phyloP scores from a whole-genome alignment of 2,329 filamentous ascomycete genomes.

The Mollisiaceae sp. region DNA sequence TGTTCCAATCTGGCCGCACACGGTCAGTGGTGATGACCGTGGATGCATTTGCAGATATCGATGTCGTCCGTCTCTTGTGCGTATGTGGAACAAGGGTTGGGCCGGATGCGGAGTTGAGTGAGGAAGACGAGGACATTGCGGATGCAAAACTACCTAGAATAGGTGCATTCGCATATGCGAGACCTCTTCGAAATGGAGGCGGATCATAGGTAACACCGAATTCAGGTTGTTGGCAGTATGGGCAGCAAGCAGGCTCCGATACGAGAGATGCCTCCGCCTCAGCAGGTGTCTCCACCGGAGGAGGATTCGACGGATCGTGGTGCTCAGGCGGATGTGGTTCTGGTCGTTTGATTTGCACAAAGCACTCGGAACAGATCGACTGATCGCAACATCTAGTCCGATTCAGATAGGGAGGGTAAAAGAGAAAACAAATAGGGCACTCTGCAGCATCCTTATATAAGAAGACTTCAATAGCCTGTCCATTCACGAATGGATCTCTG shows the following conservation, averaged over 20 bases:
- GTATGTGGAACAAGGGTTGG: constrained; percentile 32
- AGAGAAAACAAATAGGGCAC: constrained; percentile 96
- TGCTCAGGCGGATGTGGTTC: constrained; percentile 88
- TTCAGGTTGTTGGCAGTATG: constrained; percentile 93
- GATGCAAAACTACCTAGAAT: constrained; percentile 61
- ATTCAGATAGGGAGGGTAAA: constrained; percentile 94
- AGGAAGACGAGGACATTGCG: constrained; percentile 87
- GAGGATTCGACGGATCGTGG: constrained; percentile 36
- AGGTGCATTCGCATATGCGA: constrained; percentile 67
- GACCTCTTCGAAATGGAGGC: constrained; percentile 84
- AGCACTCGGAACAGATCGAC: constrained; percentile 96
- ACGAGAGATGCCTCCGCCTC: constrained; percentile 69
- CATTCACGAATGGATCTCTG: constrained; percentile 86
- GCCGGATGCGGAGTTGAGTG: constrained; percentile 64
- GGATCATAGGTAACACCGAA: constrained; percentile 96
- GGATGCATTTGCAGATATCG: constrained; percentile 81
- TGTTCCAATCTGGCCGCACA: constrained; percentile 92
- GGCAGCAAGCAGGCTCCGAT: constrained; percentile 89
- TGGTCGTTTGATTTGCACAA: constrained; percentile 95
- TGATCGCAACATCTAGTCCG: constrained; percentile 95
- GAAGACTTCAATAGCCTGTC: constrained; percentile 90
- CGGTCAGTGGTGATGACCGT: constrained; percentile 91
- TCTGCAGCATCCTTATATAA: constrained; percentile 90
- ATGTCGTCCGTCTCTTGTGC: constrained; percentile 63
- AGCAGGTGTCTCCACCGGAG: constrained; percentile 42